A percentile compares a stretch with the other conserved stretches of the same genome.
phyloP scores from a whole-genome alignment of 177 flowering plant species.

The Vitis hybrid region DNA sequence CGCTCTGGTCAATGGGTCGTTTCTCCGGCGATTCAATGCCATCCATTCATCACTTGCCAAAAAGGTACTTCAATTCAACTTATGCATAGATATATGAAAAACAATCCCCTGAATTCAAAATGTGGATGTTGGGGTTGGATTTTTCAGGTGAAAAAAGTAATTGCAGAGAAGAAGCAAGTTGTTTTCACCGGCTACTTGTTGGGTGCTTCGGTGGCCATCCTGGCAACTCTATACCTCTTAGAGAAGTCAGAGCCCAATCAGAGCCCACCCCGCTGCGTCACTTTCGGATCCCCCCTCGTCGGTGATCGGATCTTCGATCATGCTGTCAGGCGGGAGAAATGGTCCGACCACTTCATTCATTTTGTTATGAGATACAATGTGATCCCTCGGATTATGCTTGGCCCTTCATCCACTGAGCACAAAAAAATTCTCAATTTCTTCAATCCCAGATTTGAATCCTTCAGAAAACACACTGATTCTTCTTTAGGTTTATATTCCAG shows the following conservation, averaged over 20 bases:
- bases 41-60: constrained; percentile 23
- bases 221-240: constrained; percentile 64
- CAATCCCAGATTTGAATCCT: constrained; percentile 26
- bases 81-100: no score
- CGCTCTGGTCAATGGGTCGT: constrained; percentile 52
- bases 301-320: constrained; percentile 58
- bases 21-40: constrained; percentile 37
- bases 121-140: not conserved
- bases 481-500: constrained; percentile 23
- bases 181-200: constrained; percentile 83
- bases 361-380: constrained; percentile 59
- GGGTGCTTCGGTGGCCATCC: constrained; percentile 66
- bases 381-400: constrained; percentile 60
- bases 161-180: constrained; percentile 37
- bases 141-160: constrained; percentile 56
- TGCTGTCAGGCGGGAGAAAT: constrained; percentile 62
- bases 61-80: constrained; percentile 34
- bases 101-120: no score
- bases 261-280: constrained; percentile 44
- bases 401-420: constrained; percentile 46
- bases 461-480: no score
- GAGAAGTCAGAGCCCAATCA: constrained; percentile 25
- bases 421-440: constrained; percentile 28
- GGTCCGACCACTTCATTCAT: constrained; percentile 61
- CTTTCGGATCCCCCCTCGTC: constrained; percentile 79